Conservation (phyloP, 2,329 filamentous ascomycete species). For the Neonectria hederae region DNA sequence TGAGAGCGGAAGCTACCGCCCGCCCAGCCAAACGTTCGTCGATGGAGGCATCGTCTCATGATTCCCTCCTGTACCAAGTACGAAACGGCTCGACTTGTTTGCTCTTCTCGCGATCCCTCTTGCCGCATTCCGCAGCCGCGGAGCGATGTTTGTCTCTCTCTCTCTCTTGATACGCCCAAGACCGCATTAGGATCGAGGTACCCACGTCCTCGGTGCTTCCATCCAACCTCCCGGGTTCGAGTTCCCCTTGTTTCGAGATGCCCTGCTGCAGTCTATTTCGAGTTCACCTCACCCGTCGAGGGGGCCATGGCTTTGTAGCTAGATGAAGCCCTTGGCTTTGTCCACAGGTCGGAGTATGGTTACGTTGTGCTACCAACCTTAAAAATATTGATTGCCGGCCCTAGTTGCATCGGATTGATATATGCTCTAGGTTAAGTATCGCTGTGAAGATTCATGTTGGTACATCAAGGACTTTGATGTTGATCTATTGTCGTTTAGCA, state of each 20-base stretch:
- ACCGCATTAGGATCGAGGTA: neutral
- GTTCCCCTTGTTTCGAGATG: neutral
- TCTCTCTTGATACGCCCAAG: neutral
- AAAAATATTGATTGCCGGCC: too few relatives aligned
- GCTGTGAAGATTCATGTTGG: neutral
- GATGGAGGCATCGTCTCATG: neutral
- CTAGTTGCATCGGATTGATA: neutral
- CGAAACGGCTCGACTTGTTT: neutral
- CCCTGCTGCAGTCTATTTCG: neutral
- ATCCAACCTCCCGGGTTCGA: neutral
- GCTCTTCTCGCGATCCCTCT: neutral
- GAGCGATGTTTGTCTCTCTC: neutral
- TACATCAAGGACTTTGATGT: neutral
- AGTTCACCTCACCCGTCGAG: neutral
- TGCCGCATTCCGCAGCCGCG: neutral
- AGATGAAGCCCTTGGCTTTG: neutral
- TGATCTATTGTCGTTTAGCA: neutral
- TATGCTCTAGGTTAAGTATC: too few relatives aligned
- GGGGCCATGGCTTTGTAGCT: conserved; percentile 1
- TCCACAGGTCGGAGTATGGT: neutral
- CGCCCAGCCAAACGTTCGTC: neutral
- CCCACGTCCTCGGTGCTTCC: neutral
- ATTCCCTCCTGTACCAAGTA: neutral
- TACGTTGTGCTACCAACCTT: conserved; percentile 7
- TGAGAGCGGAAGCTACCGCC: neutral